Evolutionary conservation across 352 stramenopile species (phyloP).

Genomic region (Phytophthora aleatoria): DNA sequence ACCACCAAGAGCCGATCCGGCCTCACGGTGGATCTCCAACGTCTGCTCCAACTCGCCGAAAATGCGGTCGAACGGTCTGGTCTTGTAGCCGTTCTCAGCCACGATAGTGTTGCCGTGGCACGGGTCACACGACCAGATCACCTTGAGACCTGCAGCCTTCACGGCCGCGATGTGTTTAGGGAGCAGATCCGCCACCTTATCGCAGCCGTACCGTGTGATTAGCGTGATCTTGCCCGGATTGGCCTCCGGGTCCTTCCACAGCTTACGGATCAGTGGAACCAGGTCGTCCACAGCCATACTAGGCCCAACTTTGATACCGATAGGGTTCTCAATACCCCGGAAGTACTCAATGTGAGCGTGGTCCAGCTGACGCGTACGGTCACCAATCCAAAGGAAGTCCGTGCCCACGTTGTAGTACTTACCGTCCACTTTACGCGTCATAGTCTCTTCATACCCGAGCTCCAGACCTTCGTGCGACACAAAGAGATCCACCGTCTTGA

Average conservation of each 20-base stretch:
- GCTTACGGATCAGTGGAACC: slow-evolving; percentile 93
- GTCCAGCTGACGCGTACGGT: slow-evolving; percentile 97
- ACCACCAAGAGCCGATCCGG: slow-evolving; percentile 93
- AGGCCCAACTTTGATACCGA: slow-evolving; percentile 98
- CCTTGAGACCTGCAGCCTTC: slow-evolving; percentile 92
- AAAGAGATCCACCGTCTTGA: slow-evolving; percentile 97
- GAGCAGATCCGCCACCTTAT: slow-evolving; percentile 92
- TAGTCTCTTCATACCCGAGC: slow-evolving; percentile 97
- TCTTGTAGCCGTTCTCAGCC: slow-evolving; percentile 96
- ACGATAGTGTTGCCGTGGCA: slow-evolving; percentile 99
- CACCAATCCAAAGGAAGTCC: slow-evolving; percentile 99
- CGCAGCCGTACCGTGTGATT: slow-evolving; percentile 97
- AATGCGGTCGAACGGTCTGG: slow-evolving; percentile 96
- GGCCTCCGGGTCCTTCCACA: slow-evolving; percentile 93
- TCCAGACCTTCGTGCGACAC: slow-evolving; percentile 98
- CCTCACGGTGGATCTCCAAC: slow-evolving; percentile 97
- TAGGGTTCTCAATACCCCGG: slow-evolving; percentile 97
- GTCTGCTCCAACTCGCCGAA: slow-evolving; percentile 96
- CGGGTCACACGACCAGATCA: slow-evolving; percentile 97
- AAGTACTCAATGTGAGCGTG: slow-evolving; percentile 99
- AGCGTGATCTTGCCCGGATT: slow-evolving; percentile 97
- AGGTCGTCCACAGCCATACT: slow-evolving; percentile 96
- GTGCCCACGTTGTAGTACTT: slow-evolving; percentile 98
- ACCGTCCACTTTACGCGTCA: slow-evolving; percentile 94
- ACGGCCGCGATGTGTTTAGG: slow-evolving; percentile 96